These are phyloP conservation scores for Fusarium torulosum DNA, from an alignment of 2,329 filamentous ascomycete genomes.

Conservation along the genomic window DNA sequence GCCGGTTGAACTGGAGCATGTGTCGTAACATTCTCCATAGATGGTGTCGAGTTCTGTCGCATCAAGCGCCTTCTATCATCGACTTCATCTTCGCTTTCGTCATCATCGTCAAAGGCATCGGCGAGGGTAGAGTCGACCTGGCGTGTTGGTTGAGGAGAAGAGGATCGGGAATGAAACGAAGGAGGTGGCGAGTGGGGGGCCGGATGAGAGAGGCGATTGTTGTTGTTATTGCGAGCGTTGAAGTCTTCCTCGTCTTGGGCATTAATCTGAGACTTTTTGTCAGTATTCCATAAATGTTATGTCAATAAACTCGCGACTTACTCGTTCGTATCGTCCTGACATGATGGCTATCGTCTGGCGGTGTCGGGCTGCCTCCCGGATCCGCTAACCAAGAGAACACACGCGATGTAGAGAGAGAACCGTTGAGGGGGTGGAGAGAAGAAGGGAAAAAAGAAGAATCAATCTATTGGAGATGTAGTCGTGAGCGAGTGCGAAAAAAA, in stretches of 20 bases:
- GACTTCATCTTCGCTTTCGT: conserved; percentile 76
- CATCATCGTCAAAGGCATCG: conserved; percentile 90
- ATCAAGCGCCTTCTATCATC: conserved; percentile 91
- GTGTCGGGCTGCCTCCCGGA: conserved; percentile 46
- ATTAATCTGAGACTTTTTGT: conserved; percentile 62
- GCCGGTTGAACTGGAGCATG: conserved; percentile 31
- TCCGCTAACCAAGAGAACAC: conserved; percentile 27
- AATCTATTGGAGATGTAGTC: conserved; percentile 22
- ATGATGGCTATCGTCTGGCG: conserved; percentile 55
- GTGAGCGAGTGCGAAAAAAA: conserved; percentile 19
- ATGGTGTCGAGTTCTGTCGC: conserved; percentile 67
- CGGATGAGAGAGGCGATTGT: conserved; percentile 49
- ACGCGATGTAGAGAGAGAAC: conserved; percentile 16
- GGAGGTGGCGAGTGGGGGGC: conserved; percentile 76
- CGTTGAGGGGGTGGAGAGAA: neutral
- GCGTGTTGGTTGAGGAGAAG: conserved; percentile 62
- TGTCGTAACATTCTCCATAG: conserved; percentile 35
- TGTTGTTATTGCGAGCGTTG: conserved; percentile 49
- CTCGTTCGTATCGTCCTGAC: conserved; percentile 70
- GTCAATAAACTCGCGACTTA: conserved; percentile 51
- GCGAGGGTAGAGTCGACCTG: conserved; percentile 83
- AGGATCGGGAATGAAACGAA: conserved; percentile 88
- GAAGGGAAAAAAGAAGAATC: conserved; percentile 15
- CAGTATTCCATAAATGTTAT: conserved; percentile 1
- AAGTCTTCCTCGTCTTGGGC: conserved; percentile 68